Percentiles rank a stretch among this genome's conserved stretches.
Conservation (phyloP, 163 green algal species). For the Coccomyxa subellipsoidea region DNA sequence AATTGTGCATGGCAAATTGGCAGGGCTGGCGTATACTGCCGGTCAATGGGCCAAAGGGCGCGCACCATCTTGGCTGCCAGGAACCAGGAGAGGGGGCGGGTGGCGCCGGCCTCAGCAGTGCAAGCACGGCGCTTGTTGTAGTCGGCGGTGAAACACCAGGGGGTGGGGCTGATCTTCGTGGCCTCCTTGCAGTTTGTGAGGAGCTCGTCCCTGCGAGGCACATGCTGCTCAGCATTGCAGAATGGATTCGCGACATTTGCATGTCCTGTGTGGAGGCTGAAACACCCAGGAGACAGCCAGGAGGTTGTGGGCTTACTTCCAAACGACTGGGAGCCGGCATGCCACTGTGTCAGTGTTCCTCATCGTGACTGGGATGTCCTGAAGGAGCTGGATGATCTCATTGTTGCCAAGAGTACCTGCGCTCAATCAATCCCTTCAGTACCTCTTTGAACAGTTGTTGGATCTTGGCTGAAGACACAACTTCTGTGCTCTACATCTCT, state of each 20-base stretch:
- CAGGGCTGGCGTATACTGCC: too few relatives aligned
- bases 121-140: constrained; percentile 5
- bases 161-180: background rate
- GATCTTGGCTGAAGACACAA: too few relatives aligned
- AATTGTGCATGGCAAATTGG: too few relatives aligned
- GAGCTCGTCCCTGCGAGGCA: background rate
- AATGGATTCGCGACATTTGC: background rate
- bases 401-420: background rate
- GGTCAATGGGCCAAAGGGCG: too few relatives aligned
- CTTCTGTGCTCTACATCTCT: too few relatives aligned
- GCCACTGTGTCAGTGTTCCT: background rate
- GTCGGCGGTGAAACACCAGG: background rate
- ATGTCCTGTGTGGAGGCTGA: too few relatives aligned
- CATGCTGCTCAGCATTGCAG: background rate
- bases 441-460: too few relatives aligned
- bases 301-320: background rate
- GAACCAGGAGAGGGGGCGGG: constrained; percentile 1
- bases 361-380: background rate
- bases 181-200: constrained; percentile 1
- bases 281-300: background rate
- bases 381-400: background rate
- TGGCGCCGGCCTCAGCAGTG: background rate
- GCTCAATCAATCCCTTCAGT: background rate
- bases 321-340: background rate
- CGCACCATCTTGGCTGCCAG: background rate